Evolutionary conservation across 768 basidiomycete genomes (phyloP).

Genomic region (Naganishia antarctica): DNA sequence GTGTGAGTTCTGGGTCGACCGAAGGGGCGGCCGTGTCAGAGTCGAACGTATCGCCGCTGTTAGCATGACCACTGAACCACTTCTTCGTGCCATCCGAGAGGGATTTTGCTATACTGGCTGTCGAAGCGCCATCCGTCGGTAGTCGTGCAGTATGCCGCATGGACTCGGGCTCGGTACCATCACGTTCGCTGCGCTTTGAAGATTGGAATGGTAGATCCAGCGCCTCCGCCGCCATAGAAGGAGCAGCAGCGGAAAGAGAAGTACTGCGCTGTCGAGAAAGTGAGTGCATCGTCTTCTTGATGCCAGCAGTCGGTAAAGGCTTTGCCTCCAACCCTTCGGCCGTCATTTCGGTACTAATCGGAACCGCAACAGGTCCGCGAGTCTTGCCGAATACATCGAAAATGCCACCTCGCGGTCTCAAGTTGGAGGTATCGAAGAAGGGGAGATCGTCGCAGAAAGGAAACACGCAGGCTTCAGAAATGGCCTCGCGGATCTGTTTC

Average conservation of each 20-base stretch:
- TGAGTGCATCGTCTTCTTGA: background rate
- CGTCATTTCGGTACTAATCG: conserved; percentile 18
- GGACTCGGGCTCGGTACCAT: background rate
- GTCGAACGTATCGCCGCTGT: conserved; percentile 2
- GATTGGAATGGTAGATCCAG: conserved; percentile 11
- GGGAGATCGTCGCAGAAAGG: conserved; percentile 98
- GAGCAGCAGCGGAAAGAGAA: background rate
- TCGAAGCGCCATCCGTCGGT: background rate
- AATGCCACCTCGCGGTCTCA: conserved; percentile 76
- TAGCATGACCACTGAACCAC: conserved; percentile 32
- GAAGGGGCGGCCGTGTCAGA: background rate
- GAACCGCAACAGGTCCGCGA: conserved; percentile 17
- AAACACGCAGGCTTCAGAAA: conserved; percentile 85
- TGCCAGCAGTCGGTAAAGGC: background rate
- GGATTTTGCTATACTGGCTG: conserved; percentile 25
- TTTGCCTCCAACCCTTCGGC: conserved; percentile 22
- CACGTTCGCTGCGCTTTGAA: background rate
- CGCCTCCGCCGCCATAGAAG: conserved; percentile 12
- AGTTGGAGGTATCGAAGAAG: conserved; percentile 71
- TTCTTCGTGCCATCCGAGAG: conserved; percentile 31
- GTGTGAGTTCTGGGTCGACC: background rate
- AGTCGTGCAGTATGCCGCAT: background rate
- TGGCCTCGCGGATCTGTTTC: conserved; percentile 77
- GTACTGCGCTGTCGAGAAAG: background rate
- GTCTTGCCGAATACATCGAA: conserved; percentile 67